Conservation (phyloP, 2,329 filamentous ascomycete species). For the Nakataea oryzae region DNA sequence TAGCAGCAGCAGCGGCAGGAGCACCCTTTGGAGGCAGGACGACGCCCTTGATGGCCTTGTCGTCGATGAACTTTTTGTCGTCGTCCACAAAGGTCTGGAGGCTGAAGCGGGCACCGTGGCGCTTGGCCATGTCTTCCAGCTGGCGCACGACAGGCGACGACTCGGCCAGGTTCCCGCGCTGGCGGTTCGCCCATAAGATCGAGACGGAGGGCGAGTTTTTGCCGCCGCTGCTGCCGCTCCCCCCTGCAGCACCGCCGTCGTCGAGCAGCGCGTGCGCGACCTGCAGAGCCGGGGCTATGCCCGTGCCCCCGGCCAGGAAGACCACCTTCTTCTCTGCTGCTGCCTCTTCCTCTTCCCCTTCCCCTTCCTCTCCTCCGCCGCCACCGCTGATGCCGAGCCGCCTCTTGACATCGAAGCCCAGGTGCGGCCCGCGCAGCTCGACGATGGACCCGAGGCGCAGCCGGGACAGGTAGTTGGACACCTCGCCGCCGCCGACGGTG, state of each 20-base stretch:
- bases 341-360: no score
- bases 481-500: slow-evolving; percentile 69
- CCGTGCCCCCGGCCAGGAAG: slow-evolving; percentile 87
- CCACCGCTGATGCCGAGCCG: slow-evolving; percentile 19
- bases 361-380: not conserved
- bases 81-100: slow-evolving; percentile 78
- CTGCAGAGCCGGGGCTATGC: slow-evolving; percentile 83
- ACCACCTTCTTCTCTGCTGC: slow-evolving; percentile 51
- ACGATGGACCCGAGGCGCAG: slow-evolving; percentile 53
- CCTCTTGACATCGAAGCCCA: slow-evolving; percentile 46
- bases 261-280: slow-evolving; percentile 54
- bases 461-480: slow-evolving; percentile 69
- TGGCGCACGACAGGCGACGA: slow-evolving; percentile 45
- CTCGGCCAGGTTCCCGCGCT: slow-evolving; percentile 52
- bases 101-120: slow-evolving; percentile 43
- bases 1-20: not conserved
- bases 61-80: slow-evolving; percentile 57
- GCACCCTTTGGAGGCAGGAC: slow-evolving; percentile 9
- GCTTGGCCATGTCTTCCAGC: slow-evolving; percentile 50
- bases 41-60: slow-evolving; percentile 11
- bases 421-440: slow-evolving; percentile 68
- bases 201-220: slow-evolving; percentile 38
- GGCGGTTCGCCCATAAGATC: slow-evolving; percentile 75
- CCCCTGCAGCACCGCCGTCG: slow-evolving; percentile 14
- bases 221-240: slow-evolving; percentile 13